Evolutionary conservation across 768 basidiomycete species (phyloP).

Genomic region (Phanerodontia chrysosporium): DNA sequence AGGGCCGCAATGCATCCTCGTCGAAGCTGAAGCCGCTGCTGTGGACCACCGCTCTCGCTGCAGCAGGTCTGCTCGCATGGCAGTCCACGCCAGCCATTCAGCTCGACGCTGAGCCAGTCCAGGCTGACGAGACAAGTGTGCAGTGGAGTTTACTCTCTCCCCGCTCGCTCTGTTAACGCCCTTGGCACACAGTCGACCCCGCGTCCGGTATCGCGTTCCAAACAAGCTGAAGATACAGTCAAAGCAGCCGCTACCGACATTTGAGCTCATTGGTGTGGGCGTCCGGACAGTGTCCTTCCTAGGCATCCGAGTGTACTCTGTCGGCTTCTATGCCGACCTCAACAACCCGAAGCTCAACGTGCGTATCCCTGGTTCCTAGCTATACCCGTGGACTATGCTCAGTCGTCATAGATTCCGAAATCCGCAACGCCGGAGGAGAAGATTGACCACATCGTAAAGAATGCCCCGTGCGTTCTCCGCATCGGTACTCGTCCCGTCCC

Average conservation of each 20-base stretch:
- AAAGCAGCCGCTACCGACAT: constrained; percentile 53
- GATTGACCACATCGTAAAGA: constrained; percentile 60
- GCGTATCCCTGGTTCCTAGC: not conserved
- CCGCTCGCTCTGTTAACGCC: not conserved
- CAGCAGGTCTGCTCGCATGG: constrained; percentile 30
- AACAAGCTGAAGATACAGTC: constrained; percentile 59
- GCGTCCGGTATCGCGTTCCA: constrained; percentile 71
- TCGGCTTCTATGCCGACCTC: constrained; percentile 87
- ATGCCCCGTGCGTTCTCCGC: constrained; percentile 67
- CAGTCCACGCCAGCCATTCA: constrained; percentile 26
- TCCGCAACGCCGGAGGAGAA: constrained; percentile 65
- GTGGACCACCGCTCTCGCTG: constrained; percentile 23
- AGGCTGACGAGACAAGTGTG: constrained; percentile 19
- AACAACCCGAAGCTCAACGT: constrained; percentile 60
- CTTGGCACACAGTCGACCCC: constrained; percentile 52
- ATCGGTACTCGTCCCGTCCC: constrained; percentile 46
- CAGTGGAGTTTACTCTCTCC: constrained; percentile 4
- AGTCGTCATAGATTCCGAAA: constrained; percentile 51
- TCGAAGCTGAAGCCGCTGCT: constrained; percentile 12
- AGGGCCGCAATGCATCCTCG: not conserved
- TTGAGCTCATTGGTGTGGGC: constrained; percentile 78
- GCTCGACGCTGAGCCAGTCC: constrained; percentile 38
- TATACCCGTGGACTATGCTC: no score
- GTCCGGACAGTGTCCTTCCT: constrained; percentile 89
- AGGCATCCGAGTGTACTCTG: constrained; percentile 82